A percentile compares a stretch with the other conserved stretches of the same genome.
Conservation (phyloP, 345 rosid species). For the Lenwebbia sp. region DNA sequence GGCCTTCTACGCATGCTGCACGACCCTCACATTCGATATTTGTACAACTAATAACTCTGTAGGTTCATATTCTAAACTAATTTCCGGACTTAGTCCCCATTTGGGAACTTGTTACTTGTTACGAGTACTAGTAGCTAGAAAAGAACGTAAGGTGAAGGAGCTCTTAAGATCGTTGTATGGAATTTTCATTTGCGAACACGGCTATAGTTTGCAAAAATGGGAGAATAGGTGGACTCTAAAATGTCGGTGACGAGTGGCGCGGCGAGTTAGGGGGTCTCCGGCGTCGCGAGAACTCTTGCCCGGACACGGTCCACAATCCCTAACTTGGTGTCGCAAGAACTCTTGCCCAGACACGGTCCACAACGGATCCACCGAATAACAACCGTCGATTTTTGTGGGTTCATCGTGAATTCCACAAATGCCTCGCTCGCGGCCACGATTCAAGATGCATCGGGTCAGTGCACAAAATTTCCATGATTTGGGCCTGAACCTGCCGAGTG, state of each 20-base stretch:
- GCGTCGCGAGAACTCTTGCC: not conserved
- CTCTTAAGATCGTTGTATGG: not conserved
- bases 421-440: not conserved
- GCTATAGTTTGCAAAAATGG: not conserved
- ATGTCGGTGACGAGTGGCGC: not conserved
- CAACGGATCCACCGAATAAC: not conserved
- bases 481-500: not conserved
- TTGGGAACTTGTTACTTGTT: not conserved
- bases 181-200: not conserved
- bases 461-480: not conserved
- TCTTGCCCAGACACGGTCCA: not conserved
- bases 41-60: not conserved
- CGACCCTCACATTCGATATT: not conserved
- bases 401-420: not conserved
- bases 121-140: not conserved
- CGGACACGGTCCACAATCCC: not conserved
- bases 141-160: not conserved
- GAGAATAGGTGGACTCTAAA: not conserved
- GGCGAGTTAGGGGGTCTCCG: not conserved
- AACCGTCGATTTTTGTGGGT: not conserved
- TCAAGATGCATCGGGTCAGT: not conserved
- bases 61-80: not conserved
- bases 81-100: not conserved
- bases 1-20: too few relatives aligned
- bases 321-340: too few relatives aligned